phyloP scores from a whole-genome alignment of 1,284 basidiomycete species.

The Irpex lacteus region DNA sequence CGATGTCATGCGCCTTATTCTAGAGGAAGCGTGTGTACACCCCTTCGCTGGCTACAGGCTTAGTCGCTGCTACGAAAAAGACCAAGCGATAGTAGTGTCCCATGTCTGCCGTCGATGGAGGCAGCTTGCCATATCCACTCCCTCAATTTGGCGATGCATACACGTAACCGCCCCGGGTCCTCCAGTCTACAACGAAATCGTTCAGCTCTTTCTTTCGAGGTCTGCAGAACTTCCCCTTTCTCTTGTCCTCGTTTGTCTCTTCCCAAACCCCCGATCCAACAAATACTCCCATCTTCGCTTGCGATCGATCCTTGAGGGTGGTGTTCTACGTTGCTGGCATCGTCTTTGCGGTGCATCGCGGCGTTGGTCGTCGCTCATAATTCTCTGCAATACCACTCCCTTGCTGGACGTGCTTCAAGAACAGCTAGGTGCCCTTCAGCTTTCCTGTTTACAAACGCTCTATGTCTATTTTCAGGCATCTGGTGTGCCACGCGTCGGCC shows the following conservation, averaged over 20 bases:
- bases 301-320: background rate
- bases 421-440: background rate
- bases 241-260: background rate
- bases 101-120: slow-evolving; percentile 4
- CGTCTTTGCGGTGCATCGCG: background rate
- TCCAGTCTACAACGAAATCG: background rate
- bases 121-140: background rate
- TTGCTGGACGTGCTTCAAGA: background rate
- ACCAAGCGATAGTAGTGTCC: background rate
- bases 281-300: background rate
- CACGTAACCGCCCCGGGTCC: background rate
- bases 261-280: background rate
- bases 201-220: background rate
- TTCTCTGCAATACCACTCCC: background rate
- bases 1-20: background rate
- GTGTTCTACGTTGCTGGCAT: background rate
- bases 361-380: background rate
- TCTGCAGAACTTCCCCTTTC: background rate
- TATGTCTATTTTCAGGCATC: background rate
- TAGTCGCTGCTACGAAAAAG: background rate
- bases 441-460: background rate
- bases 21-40: slow-evolving; percentile 3
- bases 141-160: background rate
- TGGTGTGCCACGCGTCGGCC: background rate
- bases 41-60: background rate